Evolutionary conservation across 495 filamentous ascomycete genomes (phyloP).

Genomic region (Margaritispora aquatica): DNA sequence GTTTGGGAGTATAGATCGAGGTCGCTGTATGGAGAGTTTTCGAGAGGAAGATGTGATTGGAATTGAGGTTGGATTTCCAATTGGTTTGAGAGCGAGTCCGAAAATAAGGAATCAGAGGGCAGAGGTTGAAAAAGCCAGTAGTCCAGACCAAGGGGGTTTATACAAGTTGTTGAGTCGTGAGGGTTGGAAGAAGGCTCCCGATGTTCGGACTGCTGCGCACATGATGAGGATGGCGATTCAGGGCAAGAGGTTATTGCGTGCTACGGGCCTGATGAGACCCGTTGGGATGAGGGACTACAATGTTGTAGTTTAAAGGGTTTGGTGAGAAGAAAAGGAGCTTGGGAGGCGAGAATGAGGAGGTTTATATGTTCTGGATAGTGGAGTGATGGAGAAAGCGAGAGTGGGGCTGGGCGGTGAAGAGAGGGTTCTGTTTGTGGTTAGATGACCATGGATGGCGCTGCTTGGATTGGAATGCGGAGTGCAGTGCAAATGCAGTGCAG

Average conservation of each 20-base stretch:
- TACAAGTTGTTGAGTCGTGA: background rate
- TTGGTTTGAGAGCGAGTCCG: no score
- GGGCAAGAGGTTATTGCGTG: background rate
- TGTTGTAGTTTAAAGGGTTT: background rate
- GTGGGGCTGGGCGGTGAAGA: background rate
- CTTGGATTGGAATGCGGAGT: no score
- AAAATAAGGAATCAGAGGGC: background rate
- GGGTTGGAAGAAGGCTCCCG: background rate
- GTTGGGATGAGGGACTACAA: background rate
- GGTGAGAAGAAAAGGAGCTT: background rate
- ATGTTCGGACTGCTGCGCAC: background rate
- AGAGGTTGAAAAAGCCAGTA: background rate
- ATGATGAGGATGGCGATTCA: background rate
- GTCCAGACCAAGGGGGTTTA: conserved; percentile 7
- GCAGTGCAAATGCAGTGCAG: background rate
- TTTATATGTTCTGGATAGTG: background rate
- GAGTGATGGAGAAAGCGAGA: background rate
- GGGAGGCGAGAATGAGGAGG: background rate
- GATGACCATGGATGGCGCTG: no score
- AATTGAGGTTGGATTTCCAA: background rate
- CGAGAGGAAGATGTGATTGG: background rate
- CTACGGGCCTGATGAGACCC: background rate
- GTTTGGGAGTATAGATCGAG: background rate
- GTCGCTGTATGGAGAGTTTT: background rate
- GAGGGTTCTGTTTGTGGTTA: background rate